Evolutionary conservation across 495 filamentous ascomycete species (phyloP), one percentile per base, ranked within the genome.

Genomic region (Podospora bellae-mahoneyi): DNA sequence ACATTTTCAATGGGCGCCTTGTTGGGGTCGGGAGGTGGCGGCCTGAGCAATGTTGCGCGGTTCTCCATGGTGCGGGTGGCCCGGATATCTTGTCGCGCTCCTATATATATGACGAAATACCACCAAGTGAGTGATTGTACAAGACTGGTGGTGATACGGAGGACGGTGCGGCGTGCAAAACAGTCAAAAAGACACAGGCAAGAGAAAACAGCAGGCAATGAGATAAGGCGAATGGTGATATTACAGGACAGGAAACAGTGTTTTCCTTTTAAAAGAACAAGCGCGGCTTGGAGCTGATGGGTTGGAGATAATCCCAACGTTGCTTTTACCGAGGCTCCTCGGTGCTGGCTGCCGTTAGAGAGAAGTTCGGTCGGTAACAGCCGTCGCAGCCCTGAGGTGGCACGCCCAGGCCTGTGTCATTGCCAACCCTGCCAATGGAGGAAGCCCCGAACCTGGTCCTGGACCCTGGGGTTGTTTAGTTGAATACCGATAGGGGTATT

Each of bases 1-100:
- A 90, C 87, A 79, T 94, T 94, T 81, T 99, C 95, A 71, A 99
- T 94, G 5, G 86, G 80, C 9, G 93, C 88, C 72, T 92, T 91
- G 74, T 86, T 85, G 26, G 86, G 79, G 77, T 95, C 88, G 62
- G 86, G 77, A 34, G 89, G 87, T 59, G 91, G 92, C 34, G 92
- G 89, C 68, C 88, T 84, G 64, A 96, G 88, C 58, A 98, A 84
- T 1, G 94, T 97, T 15, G 87, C 67, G 58, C 76, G 75, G 48
- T 71, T 58, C 0, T 34, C 57, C 72, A 75, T 48, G 39, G 7
- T 48, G 39, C 15, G 30, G 30, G 39, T 16, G 39, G 39, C 39
- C 39, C 39, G 39, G 39, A 16, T 48, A 48, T 13, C 39, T 48
- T 48, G 39, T 48, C 39, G 39, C 39, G 13, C 13, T 48, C 39